Evolutionary conservation across 495 filamentous ascomycete species (phyloP).

Genomic region (Aspergillus cavernicola): DNA sequence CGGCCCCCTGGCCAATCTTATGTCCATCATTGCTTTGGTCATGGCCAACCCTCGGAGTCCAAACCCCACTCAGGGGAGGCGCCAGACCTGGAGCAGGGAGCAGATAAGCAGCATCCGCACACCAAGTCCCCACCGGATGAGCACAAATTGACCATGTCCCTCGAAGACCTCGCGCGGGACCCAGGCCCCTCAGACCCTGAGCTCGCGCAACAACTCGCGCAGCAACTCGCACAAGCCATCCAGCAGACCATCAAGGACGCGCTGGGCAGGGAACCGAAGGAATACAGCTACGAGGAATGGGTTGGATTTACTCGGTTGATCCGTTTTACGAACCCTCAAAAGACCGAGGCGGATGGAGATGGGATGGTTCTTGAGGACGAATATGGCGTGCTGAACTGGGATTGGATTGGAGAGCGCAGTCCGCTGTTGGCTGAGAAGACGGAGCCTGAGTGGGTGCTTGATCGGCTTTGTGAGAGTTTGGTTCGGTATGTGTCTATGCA

Average conservation of each 20-base stretch:
- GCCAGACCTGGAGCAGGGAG: too few species aligned
- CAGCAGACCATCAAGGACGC: conserved; percentile 47
- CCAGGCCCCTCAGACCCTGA: conserved; percentile 33
- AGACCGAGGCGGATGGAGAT: neutral
- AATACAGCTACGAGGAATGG: conserved; percentile 63
- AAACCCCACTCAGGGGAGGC: too few species aligned
- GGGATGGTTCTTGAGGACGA: conserved; percentile 43
- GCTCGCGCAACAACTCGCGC: conserved; percentile 48
- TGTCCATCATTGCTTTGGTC: conserved; percentile 72
- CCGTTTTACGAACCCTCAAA: conserved; percentile 52
- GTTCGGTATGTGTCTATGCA: conserved; percentile 47
- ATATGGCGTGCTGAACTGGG: conserved; percentile 58
- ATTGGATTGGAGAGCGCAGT: conserved; percentile 64
- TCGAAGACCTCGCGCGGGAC: too few species aligned
- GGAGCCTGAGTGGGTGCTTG: conserved; percentile 59
- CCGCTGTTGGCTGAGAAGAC: conserved; percentile 54
- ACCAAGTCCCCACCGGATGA: too few species aligned
- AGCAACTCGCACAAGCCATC: conserved; percentile 53
- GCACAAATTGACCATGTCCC: too few species aligned
- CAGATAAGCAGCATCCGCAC: too few species aligned
- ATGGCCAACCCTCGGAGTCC: conserved; percentile 61
- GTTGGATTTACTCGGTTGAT: conserved; percentile 59
- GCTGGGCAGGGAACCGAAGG: conserved; percentile 32
- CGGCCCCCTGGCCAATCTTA: conserved; percentile 69
- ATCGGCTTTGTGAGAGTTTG: conserved; percentile 57